phyloP scores from a whole-genome alignment of 257 asterid genomes.

The Solanum clarkiae region DNA sequence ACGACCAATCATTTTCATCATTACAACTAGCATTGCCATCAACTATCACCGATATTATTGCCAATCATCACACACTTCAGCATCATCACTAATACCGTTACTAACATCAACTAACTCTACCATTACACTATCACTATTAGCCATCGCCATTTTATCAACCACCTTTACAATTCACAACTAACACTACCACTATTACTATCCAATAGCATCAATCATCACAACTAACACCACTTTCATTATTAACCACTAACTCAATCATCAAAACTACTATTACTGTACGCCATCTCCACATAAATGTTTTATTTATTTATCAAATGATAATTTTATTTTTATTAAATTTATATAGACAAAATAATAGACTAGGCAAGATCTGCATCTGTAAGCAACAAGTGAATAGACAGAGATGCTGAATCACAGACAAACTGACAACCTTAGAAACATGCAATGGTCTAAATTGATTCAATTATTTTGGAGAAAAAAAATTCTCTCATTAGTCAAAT shows the following conservation, averaged over 20 bases:
- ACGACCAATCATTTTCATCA: not conserved
- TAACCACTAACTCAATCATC: not conserved
- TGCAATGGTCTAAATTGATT: not conserved
- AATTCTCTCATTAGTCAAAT: not conserved
- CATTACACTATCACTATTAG: not conserved
- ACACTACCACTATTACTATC: not conserved
- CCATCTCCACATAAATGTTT: no score
- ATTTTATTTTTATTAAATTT: no score
- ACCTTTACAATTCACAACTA: not conserved
- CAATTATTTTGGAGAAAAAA: not conserved
- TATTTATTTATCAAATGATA: no score
- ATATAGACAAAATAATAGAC: not conserved
- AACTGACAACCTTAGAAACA: not conserved
- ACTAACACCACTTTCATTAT: not conserved
- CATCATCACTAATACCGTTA: not conserved
- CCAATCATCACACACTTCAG: not conserved
- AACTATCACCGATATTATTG: not conserved
- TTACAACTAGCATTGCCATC: not conserved
- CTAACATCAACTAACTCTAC: not conserved
- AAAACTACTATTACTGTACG: not conserved
- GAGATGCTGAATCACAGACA: not conserved
- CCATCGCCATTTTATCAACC: not conserved
- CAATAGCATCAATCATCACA: not conserved
- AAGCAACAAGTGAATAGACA: not conserved
- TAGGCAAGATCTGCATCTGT: not conserved